Evolutionary conservation across 202 grass and related monocot species (phyloP), one percentile per base, ranked within the genome.

Genomic region (Zoysia matrella): DNA sequence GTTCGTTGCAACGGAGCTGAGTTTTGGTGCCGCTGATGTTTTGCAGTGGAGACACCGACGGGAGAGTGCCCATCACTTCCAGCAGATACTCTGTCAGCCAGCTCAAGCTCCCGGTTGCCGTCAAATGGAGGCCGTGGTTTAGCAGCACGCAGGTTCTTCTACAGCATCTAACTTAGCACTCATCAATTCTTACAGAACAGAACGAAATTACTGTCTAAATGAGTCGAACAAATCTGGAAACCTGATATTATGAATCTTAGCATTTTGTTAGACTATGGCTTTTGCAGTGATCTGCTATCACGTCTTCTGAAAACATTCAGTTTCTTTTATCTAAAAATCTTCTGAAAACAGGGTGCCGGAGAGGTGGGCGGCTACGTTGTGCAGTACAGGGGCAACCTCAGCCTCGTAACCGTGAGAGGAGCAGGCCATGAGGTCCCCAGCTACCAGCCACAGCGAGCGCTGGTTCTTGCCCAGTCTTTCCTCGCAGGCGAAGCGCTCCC

Each of bases 401-500:
- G 85, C 77, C 77, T 97, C 50, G 91, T 82, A 8, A 97, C 94
- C 14, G 85, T 97, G 12, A 86, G 94, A 94, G 94, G 91, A 83
- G 94, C 94, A 8, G 91, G 94, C 5, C 94, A 97, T 60, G 86
- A 92, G 50, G 88, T 97, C 40, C 94, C 89, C 54, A 97, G 91
- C 78, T 92, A 94, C 39, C 91, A 97, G 80, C 91, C 90, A 1
- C 63, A 70, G 60, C 78, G 94, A 75, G 94, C 85, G 13, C 81
- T 91, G 16, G 75, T 86, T 52, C 88, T 96, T 16, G 74, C 85
- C 15, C 90, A 91, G 77, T 7, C 4, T 83, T 96, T 96, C 67
- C 69, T 96, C 6, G 43, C n/a, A 47, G 93, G 82, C 81, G 88
- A 82, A 77, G 72, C 47, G 11, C 90, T 92, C 7, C 85, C 90